Conservation (phyloP, 1,284 basidiomycete genomes). For the Paramarasmius palmivorus region DNA sequence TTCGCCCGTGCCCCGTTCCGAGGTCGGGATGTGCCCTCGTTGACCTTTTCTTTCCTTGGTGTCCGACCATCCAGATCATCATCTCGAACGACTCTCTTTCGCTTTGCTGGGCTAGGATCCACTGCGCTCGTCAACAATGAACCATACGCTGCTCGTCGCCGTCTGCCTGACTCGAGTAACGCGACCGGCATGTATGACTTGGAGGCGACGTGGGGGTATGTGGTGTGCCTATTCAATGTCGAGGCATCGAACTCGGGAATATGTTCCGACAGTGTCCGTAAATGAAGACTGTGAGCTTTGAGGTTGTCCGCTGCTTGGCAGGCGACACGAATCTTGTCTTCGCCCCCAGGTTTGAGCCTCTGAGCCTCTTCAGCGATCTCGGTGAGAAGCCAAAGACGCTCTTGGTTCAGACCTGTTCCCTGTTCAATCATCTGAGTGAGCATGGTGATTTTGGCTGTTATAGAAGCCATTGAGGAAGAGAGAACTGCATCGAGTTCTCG, state of each 20-base stretch:
- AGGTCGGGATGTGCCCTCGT: conserved; percentile 40
- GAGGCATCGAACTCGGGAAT: conserved; percentile 69
- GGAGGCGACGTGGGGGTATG: conserved; percentile 72
- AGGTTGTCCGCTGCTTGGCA: conserved; percentile 93
- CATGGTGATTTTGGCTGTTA: conserved; percentile 75
- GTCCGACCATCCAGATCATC: conserved; percentile 59
- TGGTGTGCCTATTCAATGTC: conserved; percentile 60
- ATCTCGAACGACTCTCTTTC: conserved; percentile 56
- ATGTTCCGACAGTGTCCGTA: conserved; percentile 62
- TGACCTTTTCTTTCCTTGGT: conserved; percentile 45
- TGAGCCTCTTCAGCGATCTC: conserved; percentile 94
- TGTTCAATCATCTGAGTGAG: conserved; percentile 81
- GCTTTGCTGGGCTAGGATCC: conserved; percentile 60
- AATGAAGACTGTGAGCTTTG: conserved; percentile 70
- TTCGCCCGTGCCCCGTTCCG: conserved; percentile 54
- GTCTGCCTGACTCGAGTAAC: conserved; percentile 58
- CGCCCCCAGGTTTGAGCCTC: conserved; percentile 91
- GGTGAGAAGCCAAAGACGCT: conserved; percentile 84
- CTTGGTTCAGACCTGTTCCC: conserved; percentile 65
- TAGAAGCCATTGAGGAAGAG: conserved; percentile 79
- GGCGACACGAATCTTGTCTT: conserved; percentile 98
- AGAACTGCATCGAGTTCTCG: conserved; percentile 98
- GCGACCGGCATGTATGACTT: conserved; percentile 63
- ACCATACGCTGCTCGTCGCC: conserved; percentile 49
- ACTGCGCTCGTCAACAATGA: conserved; percentile 48